These are phyloP conservation scores for Meyerozyma sp. DNA, from an alignment of 1,139 yeast species.

Conservation along the genomic window DNA sequence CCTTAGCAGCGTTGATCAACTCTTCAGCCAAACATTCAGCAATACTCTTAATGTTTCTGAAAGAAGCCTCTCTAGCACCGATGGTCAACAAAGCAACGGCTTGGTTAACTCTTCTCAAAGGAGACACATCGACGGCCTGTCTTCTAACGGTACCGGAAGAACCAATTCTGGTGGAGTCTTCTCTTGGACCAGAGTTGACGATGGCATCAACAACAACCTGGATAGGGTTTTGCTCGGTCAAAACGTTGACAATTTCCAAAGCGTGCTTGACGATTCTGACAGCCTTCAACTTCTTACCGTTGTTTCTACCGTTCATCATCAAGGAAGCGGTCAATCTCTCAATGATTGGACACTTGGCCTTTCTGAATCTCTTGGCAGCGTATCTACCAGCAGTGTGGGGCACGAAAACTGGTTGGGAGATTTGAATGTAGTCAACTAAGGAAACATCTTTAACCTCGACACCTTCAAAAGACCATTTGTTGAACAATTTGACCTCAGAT, in stretches of 20 bases:
- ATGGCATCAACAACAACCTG: constrained; percentile 99
- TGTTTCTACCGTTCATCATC: constrained; percentile 99
- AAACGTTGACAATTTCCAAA: constrained; percentile 93
- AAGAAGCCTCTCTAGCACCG: constrained; percentile 99
- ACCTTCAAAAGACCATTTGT: constrained; percentile 99
- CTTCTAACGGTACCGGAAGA: constrained; percentile 99
- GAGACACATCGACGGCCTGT: constrained; percentile 99
- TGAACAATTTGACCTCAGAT: constrained; percentile 94
- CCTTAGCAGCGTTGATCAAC: constrained; percentile 99
- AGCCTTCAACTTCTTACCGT: constrained; percentile 99
- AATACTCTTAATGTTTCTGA: constrained; percentile 99
- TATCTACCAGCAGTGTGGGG: constrained; percentile 99
- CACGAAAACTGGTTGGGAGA: constrained; percentile 95
- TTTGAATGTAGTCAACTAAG: constrained; percentile 95
- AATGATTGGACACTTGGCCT: constrained; percentile 98
- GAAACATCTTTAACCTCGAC: constrained; percentile 98
- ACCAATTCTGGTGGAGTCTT: constrained; percentile 99
- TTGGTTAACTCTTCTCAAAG: constrained; percentile 99
- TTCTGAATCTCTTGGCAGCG: constrained; percentile 99
- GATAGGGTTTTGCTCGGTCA: constrained; percentile 99
- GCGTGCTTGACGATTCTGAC: constrained; percentile 99
- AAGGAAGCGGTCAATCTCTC: constrained; percentile 99
- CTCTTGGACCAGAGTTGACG: constrained; percentile 99
- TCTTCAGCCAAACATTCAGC: constrained; percentile 99
- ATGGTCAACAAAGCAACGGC: constrained; percentile 96